Conservation (phyloP, 75 land plant genomes). For the Isoetes taiwanensis region DNA sequence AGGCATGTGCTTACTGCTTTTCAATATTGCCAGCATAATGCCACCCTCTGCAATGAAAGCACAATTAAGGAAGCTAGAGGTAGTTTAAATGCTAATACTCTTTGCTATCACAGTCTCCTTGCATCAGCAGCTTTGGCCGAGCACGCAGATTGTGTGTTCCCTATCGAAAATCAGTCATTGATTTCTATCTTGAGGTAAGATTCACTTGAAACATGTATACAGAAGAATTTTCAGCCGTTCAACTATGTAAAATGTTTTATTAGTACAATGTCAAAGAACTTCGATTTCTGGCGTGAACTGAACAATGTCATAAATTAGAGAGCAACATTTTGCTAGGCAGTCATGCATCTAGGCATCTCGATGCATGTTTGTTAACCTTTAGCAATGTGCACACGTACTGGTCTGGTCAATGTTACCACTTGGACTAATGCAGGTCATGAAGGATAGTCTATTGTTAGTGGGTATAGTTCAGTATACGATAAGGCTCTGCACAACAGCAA, state of each 20-base stretch:
- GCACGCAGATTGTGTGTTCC: constrained; percentile 29
- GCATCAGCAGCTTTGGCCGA: constrained; percentile 13
- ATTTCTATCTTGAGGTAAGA: constrained; percentile 18
- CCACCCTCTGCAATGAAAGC: no score
- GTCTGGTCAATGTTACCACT: no score
- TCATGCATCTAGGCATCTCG: not conserved
- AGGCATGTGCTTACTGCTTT: constrained; percentile 14
- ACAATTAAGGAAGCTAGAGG: no score
- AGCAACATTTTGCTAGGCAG: not conserved
- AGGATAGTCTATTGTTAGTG: no score
- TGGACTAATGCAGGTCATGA: no score
- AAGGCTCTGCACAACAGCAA: no score
- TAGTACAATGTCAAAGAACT: no score
- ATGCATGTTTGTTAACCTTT: not conserved
- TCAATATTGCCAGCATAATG: no score
- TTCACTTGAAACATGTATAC: not conserved
- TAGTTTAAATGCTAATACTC: not conserved
- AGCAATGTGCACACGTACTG: no score
- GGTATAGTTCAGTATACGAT: no score
- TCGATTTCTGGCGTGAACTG: not conserved
- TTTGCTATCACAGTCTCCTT: constrained; percentile 16
- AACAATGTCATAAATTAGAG: not conserved
- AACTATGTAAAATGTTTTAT: no score
- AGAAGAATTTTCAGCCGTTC: no score
- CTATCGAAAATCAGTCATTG: constrained; percentile 27